Base-by-base conservation (phyloP, 352 stramenopile genomes). In the Pythium guiyangense region DNA sequence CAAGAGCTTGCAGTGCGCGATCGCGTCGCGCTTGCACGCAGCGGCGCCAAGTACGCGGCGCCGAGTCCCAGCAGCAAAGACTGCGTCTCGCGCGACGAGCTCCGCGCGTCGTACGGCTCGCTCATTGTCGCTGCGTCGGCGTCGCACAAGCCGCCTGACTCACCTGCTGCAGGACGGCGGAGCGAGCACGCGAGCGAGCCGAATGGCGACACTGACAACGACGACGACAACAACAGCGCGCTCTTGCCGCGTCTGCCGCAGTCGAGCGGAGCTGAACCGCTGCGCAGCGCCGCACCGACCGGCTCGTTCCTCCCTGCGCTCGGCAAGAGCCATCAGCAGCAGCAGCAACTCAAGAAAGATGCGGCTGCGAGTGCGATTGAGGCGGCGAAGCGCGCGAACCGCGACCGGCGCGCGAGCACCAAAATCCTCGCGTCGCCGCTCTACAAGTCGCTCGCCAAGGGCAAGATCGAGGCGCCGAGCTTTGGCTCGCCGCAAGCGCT, bases 401-500 rank as follows among this genome's bases (percentile, higher is more conserved):
- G 70, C 22, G 64, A 69, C 20, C 66, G 63, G 37, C 67, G 61
- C 45, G 56, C 78, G 37, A 51, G 74, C 15, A 57, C 73, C 40
- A 92, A 92, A 51, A 58, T 92, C 43, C 51, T 92, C 37, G 72
- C 72, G 40, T 92, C 83, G 46, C 79, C 83, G 44, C 64, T 91
- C 49, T 89, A 87, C 68, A 86, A 87, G 62, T 85, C 79, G 11
- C 70, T 90, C 51, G 69, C 68, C n/a, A 83, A 84, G 44, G 52
- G 73, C 61, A 78, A 74, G 49, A 57, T 64, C 2, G 66, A 79
- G 29, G 34, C 34, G 34, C 31, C 50, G 22, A 63, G 75, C 27
- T 70, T 62, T 60, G 50, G 26, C 15, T 60, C 43, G 45, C 58
- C 67, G 2, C 66, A 80, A 22, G n/a, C 63, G 39, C 71, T 88